Conservation (phyloP, 768 basidiomycete genomes). For the Lyophyllum shimeji region DNA sequence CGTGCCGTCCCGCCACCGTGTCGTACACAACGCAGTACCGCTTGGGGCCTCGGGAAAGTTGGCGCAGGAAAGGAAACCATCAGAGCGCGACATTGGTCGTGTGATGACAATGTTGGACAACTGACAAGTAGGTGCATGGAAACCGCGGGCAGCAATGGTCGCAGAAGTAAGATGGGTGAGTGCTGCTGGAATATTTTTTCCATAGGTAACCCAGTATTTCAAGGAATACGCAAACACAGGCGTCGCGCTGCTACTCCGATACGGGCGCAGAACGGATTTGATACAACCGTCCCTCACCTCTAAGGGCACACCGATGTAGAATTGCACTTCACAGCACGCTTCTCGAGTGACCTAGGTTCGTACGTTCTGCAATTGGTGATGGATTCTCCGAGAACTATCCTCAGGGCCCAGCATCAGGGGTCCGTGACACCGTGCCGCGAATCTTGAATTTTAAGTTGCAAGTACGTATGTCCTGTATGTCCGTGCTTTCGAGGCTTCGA, state of each 20-base stretch:
- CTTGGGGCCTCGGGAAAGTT: neutral
- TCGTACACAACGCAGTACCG: neutral
- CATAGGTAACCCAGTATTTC: neutral
- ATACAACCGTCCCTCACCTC: neutral
- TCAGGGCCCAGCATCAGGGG: too few species aligned
- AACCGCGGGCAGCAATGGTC: neutral
- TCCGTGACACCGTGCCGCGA: neutral
- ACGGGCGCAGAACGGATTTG: neutral
- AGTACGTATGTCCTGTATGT: too few species aligned
- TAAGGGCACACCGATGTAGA: too few species aligned
- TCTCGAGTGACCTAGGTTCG: too few species aligned
- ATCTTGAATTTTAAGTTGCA: neutral
- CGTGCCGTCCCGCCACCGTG: neutral
- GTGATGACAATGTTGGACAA: neutral
- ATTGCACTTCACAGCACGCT: too few species aligned
- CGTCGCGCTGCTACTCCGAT: neutral
- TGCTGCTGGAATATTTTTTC: neutral
- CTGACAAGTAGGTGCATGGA: neutral
- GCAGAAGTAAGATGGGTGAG: neutral
- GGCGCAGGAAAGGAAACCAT: slow-evolving; percentile 3
- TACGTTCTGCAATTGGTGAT: too few species aligned
- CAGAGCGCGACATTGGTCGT: neutral
- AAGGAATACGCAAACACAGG: neutral
- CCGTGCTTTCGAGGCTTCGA: neutral
- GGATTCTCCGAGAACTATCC: neutral